A percentile compares a stretch with the other conserved stretches of the same genome.
phyloP scores from a whole-genome alignment of 2,329 filamentous ascomycete species.

The Podosphaera leucotricha region DNA sequence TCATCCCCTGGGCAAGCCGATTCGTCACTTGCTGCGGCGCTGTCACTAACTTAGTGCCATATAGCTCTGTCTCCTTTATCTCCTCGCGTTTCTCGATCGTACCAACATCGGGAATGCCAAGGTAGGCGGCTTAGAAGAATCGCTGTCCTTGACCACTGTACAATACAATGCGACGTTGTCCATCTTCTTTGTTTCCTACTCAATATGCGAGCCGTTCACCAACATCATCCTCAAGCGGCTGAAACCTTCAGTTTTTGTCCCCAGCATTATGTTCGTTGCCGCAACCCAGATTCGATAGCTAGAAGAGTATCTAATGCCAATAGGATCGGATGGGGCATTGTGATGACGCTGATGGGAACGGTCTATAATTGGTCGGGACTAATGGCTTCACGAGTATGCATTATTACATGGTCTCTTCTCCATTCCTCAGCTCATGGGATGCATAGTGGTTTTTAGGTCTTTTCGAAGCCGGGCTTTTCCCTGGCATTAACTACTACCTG shows the following conservation, averaged over 20 bases:
- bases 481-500: slow-evolving; percentile 57
- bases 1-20: slow-evolving; percentile 31
- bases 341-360: slow-evolving; percentile 31
- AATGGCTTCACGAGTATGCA: slow-evolving; percentile 12
- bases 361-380: slow-evolving; percentile 14
- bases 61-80: slow-evolving; percentile 46
- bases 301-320: slow-evolving; percentile 3
- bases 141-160: slow-evolving; percentile 34
- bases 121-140: slow-evolving; percentile 32
- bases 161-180: slow-evolving; percentile 56
- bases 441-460: slow-evolving; percentile 38
- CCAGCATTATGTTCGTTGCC: slow-evolving; percentile 47
- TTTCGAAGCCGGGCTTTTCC: slow-evolving; percentile 52
- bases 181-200: slow-evolving; percentile 73
- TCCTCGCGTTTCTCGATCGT: slow-evolving; percentile 50
- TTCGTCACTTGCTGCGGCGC: not conserved
- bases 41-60: not conserved
- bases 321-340: slow-evolving; percentile 39
- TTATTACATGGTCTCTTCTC: not conserved
- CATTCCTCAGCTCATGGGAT: not conserved
- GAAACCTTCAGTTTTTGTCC: slow-evolving; percentile 57
- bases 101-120: slow-evolving; percentile 64
- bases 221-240: slow-evolving; percentile 51
- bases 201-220: slow-evolving; percentile 52
- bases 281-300: slow-evolving; percentile 18